A percentile compares a stretch with the other conserved stretches of the same genome.
Evolutionary conservation across 768 basidiomycete genomes (phyloP).

Genomic region (Kwoniella dejecticola): DNA sequence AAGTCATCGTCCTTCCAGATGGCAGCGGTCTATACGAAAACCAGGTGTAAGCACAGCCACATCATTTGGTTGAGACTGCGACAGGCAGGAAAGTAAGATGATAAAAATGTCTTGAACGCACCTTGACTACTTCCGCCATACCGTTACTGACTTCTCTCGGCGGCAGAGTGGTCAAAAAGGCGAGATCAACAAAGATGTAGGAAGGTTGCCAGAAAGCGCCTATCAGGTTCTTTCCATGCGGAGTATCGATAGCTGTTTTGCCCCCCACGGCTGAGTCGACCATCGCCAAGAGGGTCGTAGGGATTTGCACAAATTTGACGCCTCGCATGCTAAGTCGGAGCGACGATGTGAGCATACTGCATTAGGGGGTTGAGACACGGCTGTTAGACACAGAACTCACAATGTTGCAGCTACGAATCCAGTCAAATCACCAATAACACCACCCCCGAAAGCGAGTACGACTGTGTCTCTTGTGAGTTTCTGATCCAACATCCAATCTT

Average conservation of each 20-base stretch:
- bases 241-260: conserved; percentile 99
- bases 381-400: conserved; percentile 66
- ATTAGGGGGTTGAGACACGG: too few relatives aligned
- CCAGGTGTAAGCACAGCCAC: neutral
- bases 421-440: conserved; percentile 93
- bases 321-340: conserved; percentile 98
- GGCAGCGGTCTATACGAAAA: conserved; percentile 81
- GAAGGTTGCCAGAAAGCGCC: conserved; percentile 98
- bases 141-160: conserved; percentile 94
- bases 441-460: conserved; percentile 89
- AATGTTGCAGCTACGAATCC: conserved; percentile 97
- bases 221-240: conserved; percentile 96
- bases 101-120: conserved; percentile 52
- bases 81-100: conserved; percentile 4
- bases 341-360: too few relatives aligned
- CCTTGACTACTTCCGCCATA: conserved; percentile 98
- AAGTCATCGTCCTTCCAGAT: conserved; percentile 96
- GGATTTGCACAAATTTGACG: conserved; percentile 90
- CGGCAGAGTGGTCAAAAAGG: conserved; percentile 91
- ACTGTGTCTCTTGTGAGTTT: conserved; percentile 92
- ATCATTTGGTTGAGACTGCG: too few relatives aligned
- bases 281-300: conserved; percentile 95
- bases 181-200: conserved; percentile 95
- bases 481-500: conserved; percentile 85
- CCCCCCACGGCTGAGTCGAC: conserved; percentile 97